Conservation (phyloP, 2,329 filamentous ascomycete genomes). For the Microsporum canis region DNA sequence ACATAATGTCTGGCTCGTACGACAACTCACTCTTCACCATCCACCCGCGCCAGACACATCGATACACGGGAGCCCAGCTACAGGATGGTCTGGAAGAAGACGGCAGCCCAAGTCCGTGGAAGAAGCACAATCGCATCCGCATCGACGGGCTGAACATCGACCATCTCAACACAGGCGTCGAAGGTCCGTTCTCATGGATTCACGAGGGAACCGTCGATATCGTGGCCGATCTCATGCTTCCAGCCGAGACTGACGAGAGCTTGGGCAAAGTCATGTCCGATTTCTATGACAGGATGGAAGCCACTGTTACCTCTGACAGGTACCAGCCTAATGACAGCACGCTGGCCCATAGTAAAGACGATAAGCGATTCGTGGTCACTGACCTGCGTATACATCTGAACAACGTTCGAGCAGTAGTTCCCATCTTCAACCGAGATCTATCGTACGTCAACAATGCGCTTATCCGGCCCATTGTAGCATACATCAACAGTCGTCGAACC, state of each 20-base stretch:
- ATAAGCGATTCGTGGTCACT: constrained; percentile 77
- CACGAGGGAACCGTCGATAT: constrained; percentile 96
- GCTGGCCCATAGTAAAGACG: constrained; percentile 34
- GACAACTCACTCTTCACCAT: constrained; percentile 96
- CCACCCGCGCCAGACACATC: constrained; percentile 82
- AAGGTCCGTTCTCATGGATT: constrained; percentile 95
- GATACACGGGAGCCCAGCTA: constrained; percentile 55
- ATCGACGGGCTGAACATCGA: constrained; percentile 93
- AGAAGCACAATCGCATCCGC: constrained; percentile 84
- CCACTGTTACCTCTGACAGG: constrained; percentile 70
- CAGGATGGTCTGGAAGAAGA: constrained; percentile 46
- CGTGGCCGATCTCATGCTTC: constrained; percentile 89
- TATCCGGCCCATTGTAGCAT: constrained; percentile 90
- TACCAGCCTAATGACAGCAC: constrained; percentile 29
- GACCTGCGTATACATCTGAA: constrained; percentile 92
- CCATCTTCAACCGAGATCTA: constrained; percentile 80
- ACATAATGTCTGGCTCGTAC: constrained; percentile 89
- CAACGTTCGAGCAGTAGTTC: constrained; percentile 84
- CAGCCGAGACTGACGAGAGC: constrained; percentile 73
- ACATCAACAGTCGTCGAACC: constrained; percentile 89
- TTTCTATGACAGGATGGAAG: constrained; percentile 91
- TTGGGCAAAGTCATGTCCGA: constrained; percentile 93
- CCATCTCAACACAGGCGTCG: constrained; percentile 83
- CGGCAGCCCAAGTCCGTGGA: constrained; percentile 66
- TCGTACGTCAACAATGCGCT: constrained; percentile 95